Evolutionary conservation across 73 alveolate genomes (phyloP), one percentile per base, ranked within the genome.

Genomic region (Paramecium bursaria): DNA sequence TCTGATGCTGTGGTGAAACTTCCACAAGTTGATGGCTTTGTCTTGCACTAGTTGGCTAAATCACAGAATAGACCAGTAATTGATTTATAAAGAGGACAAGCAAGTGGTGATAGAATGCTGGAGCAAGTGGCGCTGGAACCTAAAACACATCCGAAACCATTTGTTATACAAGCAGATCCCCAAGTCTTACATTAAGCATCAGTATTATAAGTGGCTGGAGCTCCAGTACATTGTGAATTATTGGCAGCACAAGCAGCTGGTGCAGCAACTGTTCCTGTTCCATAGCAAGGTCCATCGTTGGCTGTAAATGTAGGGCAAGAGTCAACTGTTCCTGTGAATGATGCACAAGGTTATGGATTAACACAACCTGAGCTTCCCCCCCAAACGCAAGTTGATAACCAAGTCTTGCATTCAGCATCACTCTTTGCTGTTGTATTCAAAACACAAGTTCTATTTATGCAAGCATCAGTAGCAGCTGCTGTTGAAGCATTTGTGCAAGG

Each of bases 281-380:
- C 82, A 39, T 67, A 39, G 7, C 82, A 67, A 19, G 82, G 82
- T 39, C 27, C 44, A 15, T 67, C 82, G 5, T 53, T 67, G 9
- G 82, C 82, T 17, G 82, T 30, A 23, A 67, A 67, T 47, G 19
- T 67, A 25, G 82, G 57, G 21, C 82, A 67, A 3, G 82, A 19
- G 33, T 67, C 44, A 19, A 42, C 22, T 0, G 82, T 67, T 39
- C 82, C 82, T 35, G 17, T 25, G 23, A 67, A 67, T 2, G 55
- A 33, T 35, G 82, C 33, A 67, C 82, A 67, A n/a, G 82, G 60
- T 67, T 67, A 67, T n/a, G 82, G 82, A 0, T 53, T 6, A 31
- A 42, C 55, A 67, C 82, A 67, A 15, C 82, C 82, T 67, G 26
- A 67, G 15, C 82, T n/a, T n/a, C n/a, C n/a, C n/a, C n/a, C n/a